Evolutionary conservation across 352 stramenopile genomes (phyloP).

Genomic region (Phytophthora tentaculata): DNA sequence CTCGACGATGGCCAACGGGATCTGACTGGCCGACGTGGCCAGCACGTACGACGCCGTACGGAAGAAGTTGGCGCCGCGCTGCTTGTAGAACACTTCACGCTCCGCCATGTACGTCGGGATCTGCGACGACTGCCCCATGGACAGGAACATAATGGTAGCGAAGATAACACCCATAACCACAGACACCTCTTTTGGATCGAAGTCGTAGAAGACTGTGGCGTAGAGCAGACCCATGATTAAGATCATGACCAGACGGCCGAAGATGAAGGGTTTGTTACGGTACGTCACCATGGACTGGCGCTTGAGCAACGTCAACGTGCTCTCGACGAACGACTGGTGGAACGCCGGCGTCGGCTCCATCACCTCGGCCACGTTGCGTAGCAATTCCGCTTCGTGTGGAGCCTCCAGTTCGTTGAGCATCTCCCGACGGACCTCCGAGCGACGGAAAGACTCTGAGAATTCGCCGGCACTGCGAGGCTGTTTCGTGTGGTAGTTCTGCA

Average conservation of each 20-base stretch:
- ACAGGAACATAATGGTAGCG: conserved; percentile 71
- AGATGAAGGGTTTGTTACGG: conserved; percentile 50
- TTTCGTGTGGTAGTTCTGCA: background rate
- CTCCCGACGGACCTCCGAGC: conserved; percentile 17
- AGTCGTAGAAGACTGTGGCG: conserved; percentile 48
- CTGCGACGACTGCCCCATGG: conserved; percentile 68
- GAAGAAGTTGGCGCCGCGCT: conserved; percentile 77
- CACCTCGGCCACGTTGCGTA: conserved; percentile 18
- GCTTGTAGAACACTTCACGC: conserved; percentile 73
- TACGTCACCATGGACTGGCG: conserved; percentile 70
- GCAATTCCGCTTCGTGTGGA: conserved; percentile 16
- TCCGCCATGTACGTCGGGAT: conserved; percentile 72
- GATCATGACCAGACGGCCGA: conserved; percentile 47
- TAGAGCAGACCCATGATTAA: conserved; percentile 49
- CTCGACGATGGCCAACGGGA: background rate
- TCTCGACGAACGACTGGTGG: conserved; percentile 35
- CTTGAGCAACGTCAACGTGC: conserved; percentile 30
- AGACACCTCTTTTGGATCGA: conserved; percentile 41
- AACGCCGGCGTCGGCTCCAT: conserved; percentile 39
- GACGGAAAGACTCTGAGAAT: conserved; percentile 38
- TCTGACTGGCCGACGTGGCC: conserved; percentile 19
- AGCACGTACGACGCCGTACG: conserved; percentile 71
- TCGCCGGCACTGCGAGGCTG: conserved; percentile 19
- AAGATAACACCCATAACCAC: conserved; percentile 82
- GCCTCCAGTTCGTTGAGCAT: conserved; percentile 15